Evolutionary conservation across 805 yeast species (phyloP), one percentile per base, ranked within the genome.

Genomic region (Metschnikowia bowlesiae): DNA sequence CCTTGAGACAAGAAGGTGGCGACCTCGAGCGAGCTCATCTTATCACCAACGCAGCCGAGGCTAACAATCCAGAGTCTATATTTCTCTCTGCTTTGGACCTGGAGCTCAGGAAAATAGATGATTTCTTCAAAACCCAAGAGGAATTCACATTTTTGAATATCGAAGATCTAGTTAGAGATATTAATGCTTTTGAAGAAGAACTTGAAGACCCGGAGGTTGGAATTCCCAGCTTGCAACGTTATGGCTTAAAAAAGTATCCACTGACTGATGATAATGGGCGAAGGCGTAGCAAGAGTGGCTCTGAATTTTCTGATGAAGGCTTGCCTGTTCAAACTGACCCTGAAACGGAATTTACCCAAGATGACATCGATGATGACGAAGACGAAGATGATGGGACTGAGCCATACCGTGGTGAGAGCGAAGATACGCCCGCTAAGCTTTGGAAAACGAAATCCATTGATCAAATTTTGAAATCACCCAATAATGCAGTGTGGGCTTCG

Each of bases 71-170:
- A 6, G 69, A 78, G 2, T 68, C 67, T 16, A 81, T 81, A n/a
- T 92, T 91, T 59, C 60, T 71, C 1, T 75, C 81, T 16, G 92
- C 94, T 1, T 71, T 94, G 52, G 89, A 92, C 64, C 78, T 80
- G 8, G 98, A 94, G 66, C 70, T 88, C 55, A 66, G 63, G 46
- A 89, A 89, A 64, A 82, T 94, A 44, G 91, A 89, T 66, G 74
- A 70, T 43, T 94, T 94, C 62, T 94, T 83, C 67, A 69, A 69
- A 39, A 69, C 73, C 31, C 90, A 86, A 58, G 96, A 91, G 64
- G 69, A 66, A n/a, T 76, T 75, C 39, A 73, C 83, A 5, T 76
- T 68, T 53, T 68, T 64, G 29, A 81, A 77, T 48, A 81, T 83
- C 53, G 81, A 80, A 39, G 78, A 75, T 9, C 67, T 91, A 47